These are phyloP conservation scores for Hygrophorus russula DNA, from an alignment of 768 basidiomycete genomes.

Conservation along the genomic window DNA sequence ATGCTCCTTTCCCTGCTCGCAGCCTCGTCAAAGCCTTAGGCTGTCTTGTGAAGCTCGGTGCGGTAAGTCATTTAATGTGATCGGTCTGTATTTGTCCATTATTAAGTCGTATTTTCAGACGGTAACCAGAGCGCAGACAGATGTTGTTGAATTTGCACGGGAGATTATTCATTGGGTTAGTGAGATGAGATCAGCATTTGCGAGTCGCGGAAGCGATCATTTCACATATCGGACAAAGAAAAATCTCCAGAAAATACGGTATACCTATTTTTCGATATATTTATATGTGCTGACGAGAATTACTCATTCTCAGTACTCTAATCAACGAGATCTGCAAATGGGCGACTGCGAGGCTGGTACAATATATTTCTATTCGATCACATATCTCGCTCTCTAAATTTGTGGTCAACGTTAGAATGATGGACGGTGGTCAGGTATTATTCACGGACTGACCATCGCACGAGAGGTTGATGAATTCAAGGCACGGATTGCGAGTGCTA, in stretches of 20 bases:
- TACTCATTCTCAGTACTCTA: not conserved
- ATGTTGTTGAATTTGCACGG: constrained; percentile 7
- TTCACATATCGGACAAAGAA: constrained; percentile 10
- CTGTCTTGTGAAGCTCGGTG: constrained; percentile 8
- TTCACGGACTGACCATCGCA: not conserved
- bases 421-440: not conserved
- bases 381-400: not conserved
- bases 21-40: constrained; percentile 10
- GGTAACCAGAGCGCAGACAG: not conserved
- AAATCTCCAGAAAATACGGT: constrained; percentile 8
- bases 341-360: not conserved
- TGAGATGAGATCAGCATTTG: constrained; percentile 6
- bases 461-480: not conserved
- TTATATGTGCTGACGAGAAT: not conserved
- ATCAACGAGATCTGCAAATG: not conserved
- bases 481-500: not conserved
- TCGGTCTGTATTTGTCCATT: not conserved
- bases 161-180: constrained; percentile 10
- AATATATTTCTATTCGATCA: not conserved
- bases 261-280: not conserved
- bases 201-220: not conserved
- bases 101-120: constrained; percentile 5
- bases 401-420: not conserved
- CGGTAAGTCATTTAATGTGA: constrained; percentile 5
- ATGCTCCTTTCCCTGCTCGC: constrained; percentile 10